A percentile compares a stretch with the other conserved stretches of the same genome.
These are phyloP conservation scores for Alternaria postmessia DNA, from an alignment of 2,329 filamentous ascomycete genomes.

Conservation along the genomic window DNA sequence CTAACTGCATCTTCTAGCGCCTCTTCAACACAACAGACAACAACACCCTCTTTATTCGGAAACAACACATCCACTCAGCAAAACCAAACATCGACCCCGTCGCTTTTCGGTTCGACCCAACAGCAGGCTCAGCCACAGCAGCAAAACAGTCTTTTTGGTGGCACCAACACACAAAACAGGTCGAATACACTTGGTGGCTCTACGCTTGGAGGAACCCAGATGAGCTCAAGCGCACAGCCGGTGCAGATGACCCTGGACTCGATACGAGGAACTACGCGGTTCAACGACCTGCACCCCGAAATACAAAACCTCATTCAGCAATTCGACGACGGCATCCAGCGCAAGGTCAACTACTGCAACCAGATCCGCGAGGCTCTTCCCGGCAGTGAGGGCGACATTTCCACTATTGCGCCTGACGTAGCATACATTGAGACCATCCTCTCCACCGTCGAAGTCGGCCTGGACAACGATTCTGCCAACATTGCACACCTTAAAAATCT, in stretches of 20 bases:
- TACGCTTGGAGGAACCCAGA: slow-evolving; percentile 34
- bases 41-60: slow-evolving; percentile 43
- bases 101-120: slow-evolving; percentile 42
- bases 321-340: slow-evolving; percentile 81
- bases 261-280: slow-evolving; percentile 86
- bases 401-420: slow-evolving; percentile 71
- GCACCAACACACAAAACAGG: slow-evolving; percentile 41
- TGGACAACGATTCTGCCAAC: slow-evolving; percentile 69
- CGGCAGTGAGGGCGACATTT: slow-evolving; percentile 68
- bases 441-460: slow-evolving; percentile 68
- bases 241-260: slow-evolving; percentile 60
- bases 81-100: slow-evolving; percentile 41
- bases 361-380: slow-evolving; percentile 75
- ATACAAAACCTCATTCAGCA: slow-evolving; percentile 79
- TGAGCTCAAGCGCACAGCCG: slow-evolving; percentile 38
- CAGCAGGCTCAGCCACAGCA: slow-evolving; percentile 41
- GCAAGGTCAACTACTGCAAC: slow-evolving; percentile 78
- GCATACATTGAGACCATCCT: slow-evolving; percentile 68
- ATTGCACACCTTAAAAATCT: slow-evolving; percentile 65
- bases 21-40: slow-evolving; percentile 43
- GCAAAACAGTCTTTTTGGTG: slow-evolving; percentile 44
- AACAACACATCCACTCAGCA: slow-evolving; percentile 38
- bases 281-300: slow-evolving; percentile 85
- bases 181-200: slow-evolving; percentile 37
- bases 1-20: slow-evolving; percentile 47